Percentiles rank a stretch among this genome's conserved stretches.
phyloP scores from a whole-genome alignment of 768 basidiomycete species.

The Boletellus emodensis region DNA sequence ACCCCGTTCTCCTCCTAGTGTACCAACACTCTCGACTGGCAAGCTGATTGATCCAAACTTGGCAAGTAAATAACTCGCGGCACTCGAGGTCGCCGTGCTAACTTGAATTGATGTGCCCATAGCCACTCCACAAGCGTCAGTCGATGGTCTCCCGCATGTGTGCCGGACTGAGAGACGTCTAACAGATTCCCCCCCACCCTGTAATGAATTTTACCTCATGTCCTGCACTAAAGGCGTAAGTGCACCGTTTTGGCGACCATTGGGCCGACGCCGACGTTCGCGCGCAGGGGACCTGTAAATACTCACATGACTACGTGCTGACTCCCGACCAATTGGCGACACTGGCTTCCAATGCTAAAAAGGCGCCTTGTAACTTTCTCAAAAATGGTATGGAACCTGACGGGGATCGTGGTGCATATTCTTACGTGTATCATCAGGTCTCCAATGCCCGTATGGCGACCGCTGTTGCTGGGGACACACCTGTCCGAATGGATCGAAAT shows the following conservation, averaged over 20 bases:
- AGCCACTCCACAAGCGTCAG: slow-evolving; percentile 80
- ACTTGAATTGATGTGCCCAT: slow-evolving; percentile 3
- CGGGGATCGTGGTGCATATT: not conserved
- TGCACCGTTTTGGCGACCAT: slow-evolving; percentile 1
- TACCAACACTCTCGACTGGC: slow-evolving; percentile 23
- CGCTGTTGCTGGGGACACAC: slow-evolving; percentile 81
- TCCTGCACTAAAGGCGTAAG: slow-evolving; percentile 73
- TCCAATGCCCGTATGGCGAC: slow-evolving; percentile 71
- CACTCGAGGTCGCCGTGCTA: slow-evolving; percentile 1
- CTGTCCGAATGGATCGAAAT: slow-evolving; percentile 75
- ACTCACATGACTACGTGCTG: slow-evolving; percentile 76
- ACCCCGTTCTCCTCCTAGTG: slow-evolving; percentile 55
- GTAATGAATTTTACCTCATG: slow-evolving; percentile 84
- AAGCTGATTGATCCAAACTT: slow-evolving; percentile 58
- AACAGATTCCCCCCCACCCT: slow-evolving; percentile 76
- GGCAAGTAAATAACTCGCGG: slow-evolving; percentile 36
- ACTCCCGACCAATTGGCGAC: slow-evolving; percentile 67
- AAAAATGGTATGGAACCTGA: slow-evolving; percentile 55
- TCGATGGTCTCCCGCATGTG: slow-evolving; percentile 13
- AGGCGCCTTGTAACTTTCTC: slow-evolving; percentile 80
- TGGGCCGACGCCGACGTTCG: slow-evolving; percentile 13
- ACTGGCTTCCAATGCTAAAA: slow-evolving; percentile 75
- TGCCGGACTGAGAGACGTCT: slow-evolving; percentile 5
- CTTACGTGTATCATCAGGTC: slow-evolving; percentile 38
- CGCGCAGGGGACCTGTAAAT: slow-evolving; percentile 65